Evolutionary conservation across 2,329 filamentous ascomycete species (phyloP).

Genomic region (Ascochyta lentis): DNA sequence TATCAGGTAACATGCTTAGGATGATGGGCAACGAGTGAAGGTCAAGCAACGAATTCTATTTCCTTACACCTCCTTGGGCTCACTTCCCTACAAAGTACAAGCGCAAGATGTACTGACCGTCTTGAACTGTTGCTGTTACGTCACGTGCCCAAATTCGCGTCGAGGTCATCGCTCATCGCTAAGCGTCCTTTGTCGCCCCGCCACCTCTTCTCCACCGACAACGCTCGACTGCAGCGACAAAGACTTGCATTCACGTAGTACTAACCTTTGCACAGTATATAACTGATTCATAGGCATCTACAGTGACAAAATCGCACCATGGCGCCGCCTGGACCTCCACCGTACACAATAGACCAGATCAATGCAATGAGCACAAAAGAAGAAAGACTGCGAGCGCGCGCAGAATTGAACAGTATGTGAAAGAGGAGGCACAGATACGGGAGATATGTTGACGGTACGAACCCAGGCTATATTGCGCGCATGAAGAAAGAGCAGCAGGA

Average conservation of each 20-base stretch:
- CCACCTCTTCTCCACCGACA: neutral
- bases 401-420: slow-evolving; percentile 38
- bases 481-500: slow-evolving; percentile 31
- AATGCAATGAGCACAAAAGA: slow-evolving; percentile 30
- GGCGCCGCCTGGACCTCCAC: slow-evolving; percentile 34
- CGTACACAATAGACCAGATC: slow-evolving; percentile 35
- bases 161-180: neutral
- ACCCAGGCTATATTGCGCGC: slow-evolving; percentile 28
- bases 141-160: slow-evolving; percentile 2
- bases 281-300: slow-evolving; percentile 11
- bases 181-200: slow-evolving; percentile 6
- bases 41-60: no score
- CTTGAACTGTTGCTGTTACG: no score
- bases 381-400: slow-evolving; percentile 29
- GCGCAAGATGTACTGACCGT: no score
- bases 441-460: slow-evolving; percentile 16
- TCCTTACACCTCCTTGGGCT: no score
- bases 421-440: slow-evolving; percentile 8
- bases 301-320: slow-evolving; percentile 18
- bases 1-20: neutral
- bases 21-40: no score
- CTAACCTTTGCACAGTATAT: slow-evolving; percentile 13
- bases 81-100: no score
- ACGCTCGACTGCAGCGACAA: slow-evolving; percentile 6
- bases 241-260: slow-evolving; percentile 18